Evolutionary conservation across 352 stramenopile species (phyloP), one percentile per base, ranked within the genome.

Genomic region (Pythium oligandrum): DNA sequence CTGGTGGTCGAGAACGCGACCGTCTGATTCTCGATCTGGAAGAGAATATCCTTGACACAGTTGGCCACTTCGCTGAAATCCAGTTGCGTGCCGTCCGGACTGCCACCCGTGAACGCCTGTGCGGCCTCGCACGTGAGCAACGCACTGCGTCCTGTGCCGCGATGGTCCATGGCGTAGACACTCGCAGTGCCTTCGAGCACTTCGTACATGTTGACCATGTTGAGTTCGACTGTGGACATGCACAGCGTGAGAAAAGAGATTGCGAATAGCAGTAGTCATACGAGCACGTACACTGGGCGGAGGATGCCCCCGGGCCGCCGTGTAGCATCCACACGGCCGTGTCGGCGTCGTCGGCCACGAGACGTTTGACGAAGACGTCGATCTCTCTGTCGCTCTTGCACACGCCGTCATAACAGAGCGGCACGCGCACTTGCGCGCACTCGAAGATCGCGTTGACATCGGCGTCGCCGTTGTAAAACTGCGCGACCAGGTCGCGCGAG

Each of bases 161-260:
- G 74, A 44, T 85, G 74, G 53, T 82, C 74, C 54, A 85, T 62
- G 11, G 74, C 82, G 67, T 87, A 87, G 36, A 84, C 65, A 44
- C 70, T 73, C 17, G 79, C 53, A 0, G 65, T 68, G 9, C 46
- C 50, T 10, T 70, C 62, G 5, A 71, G 46, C 4, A 71, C 30
- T 4, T 38, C 9, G 61, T 76, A 78, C 3, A 86, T 56, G 11
- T 55, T 37, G 31, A 64, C 50, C 70, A 86, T 79, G 2, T 38
- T 32, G 9, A 43, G 7, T 31, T 79, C 69, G 17, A 26, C 17
- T 26, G 17, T 26, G 17, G 17, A 26, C 17, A 26, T 0, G 17
- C 17, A 26, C 63, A 85, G 17, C 17, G 17, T 26, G 17, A 0
- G 17, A 0, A 26, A 26, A 26, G 17, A 26, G 17, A 26, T 26